Evolutionary conservation across 306 rosid genomes (phyloP).

Genomic region (Prunus persica): Prunus_persica_NCBIv2 NC_034009.1:17366001-17366500

Average conservation of each 20-base stretch:
- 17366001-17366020: not conserved
- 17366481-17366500: not conserved
- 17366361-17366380: not conserved
- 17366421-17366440: not conserved
- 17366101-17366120: not conserved
- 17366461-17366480: not conserved
- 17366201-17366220: not conserved
- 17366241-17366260: not conserved
- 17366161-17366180: not conserved
- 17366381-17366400: not conserved
- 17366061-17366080: not conserved
- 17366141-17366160: not conserved
- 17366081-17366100: not conserved
- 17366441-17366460: not conserved
- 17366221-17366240: too few relatives aligned
- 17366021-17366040: not conserved
- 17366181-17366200: not conserved
- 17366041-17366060: not conserved
- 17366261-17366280: not conserved
- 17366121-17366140: not conserved
- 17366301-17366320: not conserved
- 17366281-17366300: not conserved
- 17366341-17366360: not conserved
- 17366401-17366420: not conserved
- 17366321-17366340: not conserved